Evolutionary conservation across 768 basidiomycete genomes (phyloP), one percentile per base, ranked within the genome.

Genomic region (Sutorius australiensis): DNA sequence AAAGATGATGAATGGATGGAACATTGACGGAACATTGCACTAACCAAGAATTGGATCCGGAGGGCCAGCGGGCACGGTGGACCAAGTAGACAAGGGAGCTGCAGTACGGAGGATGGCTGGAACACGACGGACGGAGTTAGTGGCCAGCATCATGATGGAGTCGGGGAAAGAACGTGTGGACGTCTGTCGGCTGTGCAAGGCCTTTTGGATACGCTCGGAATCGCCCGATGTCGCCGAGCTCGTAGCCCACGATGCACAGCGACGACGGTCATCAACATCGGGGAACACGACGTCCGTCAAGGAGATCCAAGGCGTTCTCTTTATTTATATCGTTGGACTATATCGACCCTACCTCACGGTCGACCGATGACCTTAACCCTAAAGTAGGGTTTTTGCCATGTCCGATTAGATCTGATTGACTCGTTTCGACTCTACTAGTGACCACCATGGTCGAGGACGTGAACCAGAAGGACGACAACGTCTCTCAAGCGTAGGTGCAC

Each of bases 11-110:
- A 61, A 51, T 34, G 32, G 10, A 45, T 28, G 13, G 12, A 41
- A 21, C 24, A 44, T n/a, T n/a, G 41, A 43, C 28, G 37, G 42
- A 54, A 33, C 24, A 53, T 30, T 1, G 39, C 24, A 68, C 77
- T 51, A 49, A 92, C 92, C 93, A 51, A 95, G 86, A 75, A 95
- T 95, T 46, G 93, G 84, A 69, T 95, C 93, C 24, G 93, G 92
- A 57, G 93, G 93, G 28, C 93, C 93, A 27, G 89, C 87, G 45
- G 85, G 82, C 53, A 95, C 91, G 53, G 79, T 72, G 45, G 86
- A 80, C 93, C 93, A 95, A 19, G 81, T 82, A 12, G 90, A 93
- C 52, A 84, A 66, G 53, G 63, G 78, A 46, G 77, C 71, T 62
- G 61, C 56, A 48, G 62, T 58, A 50, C 70, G 71, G 50, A 71